Conservation (phyloP, 2,329 filamentous ascomycete genomes). For the Rutstroemia sp. region DNA sequence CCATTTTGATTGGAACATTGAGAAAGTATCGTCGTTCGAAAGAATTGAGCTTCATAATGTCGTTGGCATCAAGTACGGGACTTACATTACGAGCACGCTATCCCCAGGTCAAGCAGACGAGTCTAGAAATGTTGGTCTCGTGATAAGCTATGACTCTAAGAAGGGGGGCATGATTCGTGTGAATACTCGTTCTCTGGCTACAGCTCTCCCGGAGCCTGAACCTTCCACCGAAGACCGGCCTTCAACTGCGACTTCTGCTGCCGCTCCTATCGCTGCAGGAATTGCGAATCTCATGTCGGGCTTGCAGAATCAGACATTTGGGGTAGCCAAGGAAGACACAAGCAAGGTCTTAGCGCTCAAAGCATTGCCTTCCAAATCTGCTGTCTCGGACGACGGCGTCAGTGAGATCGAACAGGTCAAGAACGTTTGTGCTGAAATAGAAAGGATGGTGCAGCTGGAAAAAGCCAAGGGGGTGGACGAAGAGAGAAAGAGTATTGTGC, state of each 20-base stretch:
- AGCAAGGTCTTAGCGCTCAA: constrained; percentile 45
- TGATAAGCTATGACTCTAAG: constrained; percentile 68
- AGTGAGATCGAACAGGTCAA: constrained; percentile 28
- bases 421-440: constrained; percentile 10
- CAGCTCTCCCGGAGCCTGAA: constrained; percentile 22
- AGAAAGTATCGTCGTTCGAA: constrained; percentile 91
- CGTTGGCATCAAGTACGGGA: constrained; percentile 65
- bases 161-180: constrained; percentile 66
- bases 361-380: constrained; percentile 42
- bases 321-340: constrained; percentile 14
- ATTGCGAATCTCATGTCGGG: constrained; percentile 4
- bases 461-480: constrained; percentile 31
- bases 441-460: constrained; percentile 46
- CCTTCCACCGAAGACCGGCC: constrained; percentile 26
- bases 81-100: constrained; percentile 85
- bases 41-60: constrained; percentile 72
- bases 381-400: constrained; percentile 24
- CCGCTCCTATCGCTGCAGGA: constrained; percentile 13
- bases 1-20: constrained; percentile 87
- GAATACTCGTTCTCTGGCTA: constrained; percentile 77
- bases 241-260: constrained; percentile 10
- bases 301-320: constrained; percentile 1
- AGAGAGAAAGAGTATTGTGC: constrained; percentile 41
- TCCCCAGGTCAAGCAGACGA: constrained; percentile 72
- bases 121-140: constrained; percentile 73